Conservation (phyloP, 129 eudicot genomes). For the Flaveria sonorensis region DNA sequence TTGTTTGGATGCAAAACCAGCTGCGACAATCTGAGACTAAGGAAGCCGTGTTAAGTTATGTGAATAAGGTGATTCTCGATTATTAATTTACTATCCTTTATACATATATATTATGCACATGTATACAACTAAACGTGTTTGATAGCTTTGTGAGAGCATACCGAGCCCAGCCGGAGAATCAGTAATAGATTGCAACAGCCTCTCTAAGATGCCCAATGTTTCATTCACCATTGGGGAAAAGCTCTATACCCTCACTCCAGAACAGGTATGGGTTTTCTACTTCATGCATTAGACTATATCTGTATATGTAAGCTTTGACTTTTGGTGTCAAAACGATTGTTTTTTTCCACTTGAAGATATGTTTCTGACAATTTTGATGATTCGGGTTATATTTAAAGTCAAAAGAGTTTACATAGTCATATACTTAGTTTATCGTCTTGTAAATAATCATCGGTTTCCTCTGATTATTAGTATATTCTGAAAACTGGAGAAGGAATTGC, state of each 20-base stretch:
- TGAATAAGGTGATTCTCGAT: constrained; percentile 56
- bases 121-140: neutral
- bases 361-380: neutral
- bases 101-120: neutral
- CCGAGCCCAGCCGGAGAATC: constrained; percentile 95
- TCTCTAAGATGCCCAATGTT: constrained; percentile 65
- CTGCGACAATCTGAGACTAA: constrained; percentile 57
- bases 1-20: constrained; percentile 77
- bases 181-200: constrained; percentile 59
- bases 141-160: constrained; percentile 79
- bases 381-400: too few relatives aligned
- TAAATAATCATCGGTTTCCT: neutral
- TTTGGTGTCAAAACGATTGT: neutral
- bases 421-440: neutral
- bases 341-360: constrained; percentile 2
- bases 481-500: constrained; percentile 69
- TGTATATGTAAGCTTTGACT: neutral
- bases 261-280: constrained; percentile 57
- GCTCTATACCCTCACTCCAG: constrained; percentile 64
- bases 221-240: constrained; percentile 75
- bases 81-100: neutral
- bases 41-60: constrained; percentile 62
- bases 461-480: constrained; percentile 65
- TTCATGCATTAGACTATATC: too few relatives aligned
- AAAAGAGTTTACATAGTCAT: neutral